Evolutionary conservation across 169 alveolate genomes (phyloP), one percentile per base, ranked within the genome.

Genomic region (Neospora caninum): DNA sequence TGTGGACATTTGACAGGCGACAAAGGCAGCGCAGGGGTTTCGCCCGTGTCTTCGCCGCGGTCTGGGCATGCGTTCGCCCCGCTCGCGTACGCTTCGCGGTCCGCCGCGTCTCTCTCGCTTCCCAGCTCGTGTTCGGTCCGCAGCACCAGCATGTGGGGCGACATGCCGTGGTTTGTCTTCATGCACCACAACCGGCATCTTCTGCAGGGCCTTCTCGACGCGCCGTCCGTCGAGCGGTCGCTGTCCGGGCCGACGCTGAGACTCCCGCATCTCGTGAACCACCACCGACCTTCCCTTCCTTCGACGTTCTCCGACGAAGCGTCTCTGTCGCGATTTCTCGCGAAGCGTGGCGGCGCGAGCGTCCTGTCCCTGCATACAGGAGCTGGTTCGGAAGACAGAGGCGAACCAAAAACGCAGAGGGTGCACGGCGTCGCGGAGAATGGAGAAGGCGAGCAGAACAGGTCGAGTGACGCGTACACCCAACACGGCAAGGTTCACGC

Each of bases 111-210:
- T 31, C 39, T 69, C 45, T n/a, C 86, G 49, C 49, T 38, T 4
- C n/a, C 64, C 41, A 83, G 73, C 34, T 20, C 94, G 58, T 20
- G 91, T 27, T 36, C 67, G 29, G 6, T 69, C 91, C 70, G 70
- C 58, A 27, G 86, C 94, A 42, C 67, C 38, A 82, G 89, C 67
- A 92, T 92, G 94, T 92, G 94, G 94, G 80, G 69, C 6, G 94
- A 92, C 91, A 80, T 70, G 53, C 94, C 94, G 0, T 92, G 94
- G 94, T 80, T 45, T 25, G 91, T 92, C 41, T 92, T 41, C 94
- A 92, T 92, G 42, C 91, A 92, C 91, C 84, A 92, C 87, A 87
- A 92, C n/a, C 94, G 84, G 36, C 91, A 92, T 58, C 86, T 92
- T 86, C 91, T 92, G 42, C 54, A 83, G 54, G 94, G 89, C n/a